Percentiles rank a stretch among this genome's conserved stretches.
These are phyloP conservation scores for Xerocomus minutiporus DNA, from an alignment of 1,284 basidiomycete genomes.

Conservation along the genomic window DNA sequence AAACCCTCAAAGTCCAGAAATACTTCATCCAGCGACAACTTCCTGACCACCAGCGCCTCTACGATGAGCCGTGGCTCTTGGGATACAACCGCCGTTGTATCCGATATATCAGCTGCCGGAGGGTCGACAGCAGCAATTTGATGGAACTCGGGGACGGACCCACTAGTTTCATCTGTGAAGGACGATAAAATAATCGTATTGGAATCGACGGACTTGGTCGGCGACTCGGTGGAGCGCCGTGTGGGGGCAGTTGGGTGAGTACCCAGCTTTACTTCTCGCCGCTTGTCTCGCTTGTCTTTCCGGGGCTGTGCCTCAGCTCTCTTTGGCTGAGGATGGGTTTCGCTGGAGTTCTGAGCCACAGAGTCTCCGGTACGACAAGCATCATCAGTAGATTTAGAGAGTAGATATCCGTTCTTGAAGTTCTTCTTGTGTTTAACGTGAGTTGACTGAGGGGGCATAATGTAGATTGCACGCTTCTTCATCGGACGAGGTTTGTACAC, in stretches of 20 bases:
- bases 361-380: not conserved
- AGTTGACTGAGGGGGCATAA: conserved; percentile 14
- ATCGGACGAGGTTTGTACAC: conserved; percentile 69
- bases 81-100: not conserved
- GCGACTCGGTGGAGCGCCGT: not conserved
- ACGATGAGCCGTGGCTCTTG: conserved; percentile 58
- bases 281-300: conserved; percentile 45
- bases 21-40: conserved; percentile 66
- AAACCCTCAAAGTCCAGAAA: conserved; percentile 72
- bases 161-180: conserved; percentile 10
- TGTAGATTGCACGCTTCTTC: conserved; percentile 37
- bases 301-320: conserved; percentile 38
- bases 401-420: conserved; percentile 9
- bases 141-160: conserved; percentile 31
- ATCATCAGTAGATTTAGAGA: conserved; percentile 5
- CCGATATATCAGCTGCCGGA: conserved; percentile 8
- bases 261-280: conserved; percentile 30
- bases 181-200: conserved; percentile 4
- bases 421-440: conserved; percentile 10
- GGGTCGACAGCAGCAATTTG: conserved; percentile 26
- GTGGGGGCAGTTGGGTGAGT: conserved; percentile 26
- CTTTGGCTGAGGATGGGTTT: conserved; percentile 8
- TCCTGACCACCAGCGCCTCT: conserved; percentile 72
- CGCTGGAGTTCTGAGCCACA: not conserved
- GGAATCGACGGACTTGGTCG: conserved; percentile 16